A percentile compares a stretch with the other conserved stretches of the same genome.
phyloP scores from a whole-genome alignment of 352 stramenopile species.

The Pythium rishiriense region DNA sequence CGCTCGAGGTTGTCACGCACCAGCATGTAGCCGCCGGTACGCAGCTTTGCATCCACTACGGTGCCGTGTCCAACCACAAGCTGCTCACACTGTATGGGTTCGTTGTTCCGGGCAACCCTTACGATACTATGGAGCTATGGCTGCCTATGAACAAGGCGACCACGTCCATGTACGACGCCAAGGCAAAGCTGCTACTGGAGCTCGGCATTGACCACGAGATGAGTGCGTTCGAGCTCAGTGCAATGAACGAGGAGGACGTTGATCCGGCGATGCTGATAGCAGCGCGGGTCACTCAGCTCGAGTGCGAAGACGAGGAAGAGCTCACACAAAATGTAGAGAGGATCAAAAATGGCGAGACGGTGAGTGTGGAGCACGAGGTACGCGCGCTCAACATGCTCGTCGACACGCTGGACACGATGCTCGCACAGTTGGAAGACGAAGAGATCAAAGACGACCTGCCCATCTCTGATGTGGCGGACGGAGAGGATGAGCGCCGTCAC shows the following conservation, averaged over 20 bases:
- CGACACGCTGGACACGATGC: slow-evolving; percentile 60
- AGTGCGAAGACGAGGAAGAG: slow-evolving; percentile 44
- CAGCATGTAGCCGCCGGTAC: slow-evolving; percentile 70
- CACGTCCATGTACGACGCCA: slow-evolving; percentile 45
- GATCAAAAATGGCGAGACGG: slow-evolving; percentile 55
- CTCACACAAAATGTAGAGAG: slow-evolving; percentile 39
- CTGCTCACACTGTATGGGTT: slow-evolving; percentile 82
- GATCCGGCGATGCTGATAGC: slow-evolving; percentile 70
- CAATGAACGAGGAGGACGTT: slow-evolving; percentile 37
- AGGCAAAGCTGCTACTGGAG: slow-evolving; percentile 40
- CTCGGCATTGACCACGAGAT: slow-evolving; percentile 63
- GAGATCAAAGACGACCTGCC: slow-evolving; percentile 31
- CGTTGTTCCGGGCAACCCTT: slow-evolving; percentile 63
- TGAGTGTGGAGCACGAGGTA: slow-evolving; percentile 56
- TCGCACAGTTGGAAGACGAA: slow-evolving; percentile 52
- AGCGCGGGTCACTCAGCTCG: slow-evolving; percentile 65
- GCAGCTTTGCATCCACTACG: slow-evolving; percentile 85
- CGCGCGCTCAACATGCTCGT: slow-evolving; percentile 54
- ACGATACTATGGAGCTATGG: slow-evolving; percentile 76
- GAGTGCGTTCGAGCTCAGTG: slow-evolving; percentile 64
- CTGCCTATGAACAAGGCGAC: slow-evolving; percentile 58
- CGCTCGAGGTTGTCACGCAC: slow-evolving; percentile 69
- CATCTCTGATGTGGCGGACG: background rate
- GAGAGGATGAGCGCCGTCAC: slow-evolving; percentile 1
- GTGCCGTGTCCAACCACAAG: slow-evolving; percentile 81